Percentiles rank a stretch among this genome's conserved stretches.
phyloP scores from a whole-genome alignment of 169 alveolate species.

The Cryptosporidium parvum region DNA sequence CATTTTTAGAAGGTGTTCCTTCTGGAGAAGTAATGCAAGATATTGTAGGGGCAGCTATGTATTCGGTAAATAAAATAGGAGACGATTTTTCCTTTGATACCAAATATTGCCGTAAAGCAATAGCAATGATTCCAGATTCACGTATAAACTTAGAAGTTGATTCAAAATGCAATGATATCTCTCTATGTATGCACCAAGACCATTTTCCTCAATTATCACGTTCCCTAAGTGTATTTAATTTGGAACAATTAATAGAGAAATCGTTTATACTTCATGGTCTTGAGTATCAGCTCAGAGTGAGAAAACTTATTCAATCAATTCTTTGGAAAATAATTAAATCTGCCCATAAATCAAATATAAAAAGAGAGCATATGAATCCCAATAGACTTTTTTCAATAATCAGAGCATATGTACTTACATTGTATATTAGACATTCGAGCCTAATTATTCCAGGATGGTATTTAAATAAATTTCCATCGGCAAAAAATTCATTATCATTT shows the following conservation, averaged over 20 bases:
- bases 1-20: conserved; percentile 68
- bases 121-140: conserved; percentile 33
- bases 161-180: conserved; percentile 34
- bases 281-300: conserved; percentile 1
- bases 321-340: conserved; percentile 47
- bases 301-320: not conserved
- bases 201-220: conserved; percentile 34
- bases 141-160: conserved; percentile 11
- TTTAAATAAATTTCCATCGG: not conserved
- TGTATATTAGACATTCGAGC: conserved; percentile 39
- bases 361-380: conserved; percentile 19
- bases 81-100: conserved; percentile 14
- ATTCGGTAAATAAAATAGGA: conserved; percentile 22
- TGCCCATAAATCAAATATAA: conserved; percentile 1
- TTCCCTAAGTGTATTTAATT: conserved; percentile 4
- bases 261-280: conserved; percentile 36
- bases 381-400: conserved; percentile 15
- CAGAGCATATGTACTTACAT: conserved; percentile 59
- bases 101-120: conserved; percentile 12
- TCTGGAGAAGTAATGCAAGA: conserved; percentile 62
- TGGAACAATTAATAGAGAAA: conserved; percentile 28
- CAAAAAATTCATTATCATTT: conserved; percentile 22
- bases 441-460: conserved; percentile 56
- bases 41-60: conserved; percentile 55
- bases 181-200: conserved; percentile 52